phyloP scores from a whole-genome alignment of 73 alveolate genomes.

The Stentor roeselii region DNA sequence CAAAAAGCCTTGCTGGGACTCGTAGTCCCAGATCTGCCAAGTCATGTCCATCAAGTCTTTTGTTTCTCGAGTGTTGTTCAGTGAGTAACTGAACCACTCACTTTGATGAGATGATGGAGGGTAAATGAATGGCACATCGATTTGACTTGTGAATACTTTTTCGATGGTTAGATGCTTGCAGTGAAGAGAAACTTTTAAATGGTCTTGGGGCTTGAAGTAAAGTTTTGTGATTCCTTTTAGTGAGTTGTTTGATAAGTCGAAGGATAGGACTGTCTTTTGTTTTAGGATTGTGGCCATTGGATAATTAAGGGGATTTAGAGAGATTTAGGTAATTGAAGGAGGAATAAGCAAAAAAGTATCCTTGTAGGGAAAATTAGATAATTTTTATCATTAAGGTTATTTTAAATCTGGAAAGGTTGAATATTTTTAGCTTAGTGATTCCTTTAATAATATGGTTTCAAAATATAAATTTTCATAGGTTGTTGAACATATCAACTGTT shows the following conservation, averaged over 20 bases:
- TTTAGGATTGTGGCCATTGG: not conserved
- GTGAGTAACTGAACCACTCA: not conserved
- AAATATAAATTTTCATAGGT: too few species aligned
- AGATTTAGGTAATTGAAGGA: too few species aligned
- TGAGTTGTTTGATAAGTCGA: not conserved
- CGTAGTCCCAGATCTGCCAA: not conserved
- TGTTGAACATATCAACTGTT: too few species aligned
- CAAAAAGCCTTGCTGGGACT: not conserved
- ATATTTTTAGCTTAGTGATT: too few species aligned
- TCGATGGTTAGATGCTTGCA: not conserved
- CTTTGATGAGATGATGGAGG: not conserved
- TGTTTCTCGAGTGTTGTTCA: not conserved
- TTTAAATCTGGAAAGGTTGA: too few species aligned
- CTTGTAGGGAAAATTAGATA: too few species aligned
- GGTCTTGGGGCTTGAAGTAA: not conserved
- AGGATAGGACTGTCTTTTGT: not conserved
- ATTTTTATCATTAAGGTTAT: too few species aligned
- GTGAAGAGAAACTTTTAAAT: not conserved
- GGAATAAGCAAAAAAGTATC: too few species aligned
- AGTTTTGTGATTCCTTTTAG: not conserved
- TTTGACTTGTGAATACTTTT: not conserved
- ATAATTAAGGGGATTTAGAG: too few species aligned
- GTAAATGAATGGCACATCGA: not conserved
- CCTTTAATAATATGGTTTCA: too few species aligned
- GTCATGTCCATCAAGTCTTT: slow-evolving; percentile 14